Base-by-base conservation (phyloP, 1,284 basidiomycete genomes). In the Fomitiporia mediterranea region DNA sequence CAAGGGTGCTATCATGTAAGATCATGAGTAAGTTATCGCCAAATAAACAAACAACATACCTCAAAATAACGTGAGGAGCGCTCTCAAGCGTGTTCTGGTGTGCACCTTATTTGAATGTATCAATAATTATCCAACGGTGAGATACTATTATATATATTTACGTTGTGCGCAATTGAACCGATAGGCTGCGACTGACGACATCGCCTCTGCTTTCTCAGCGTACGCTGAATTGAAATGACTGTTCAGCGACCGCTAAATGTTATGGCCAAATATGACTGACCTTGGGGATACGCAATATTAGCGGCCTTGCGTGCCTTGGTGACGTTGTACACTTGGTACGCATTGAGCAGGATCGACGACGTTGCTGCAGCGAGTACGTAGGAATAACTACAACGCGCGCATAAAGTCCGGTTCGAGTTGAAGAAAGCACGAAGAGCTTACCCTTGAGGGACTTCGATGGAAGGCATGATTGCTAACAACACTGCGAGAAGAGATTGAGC, bases 51-150 rank as follows among this genome's bases (percentile, higher is more conserved):
- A 2, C 35, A n/a, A 66, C 78, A 64, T 60, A 81, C 80, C 70
- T 68, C 11, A 73, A 52, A 49, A 74, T 67, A 19, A 82, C 44
- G 15, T 71, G 55, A n/a, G 83, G 80, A 5, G 78, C 62, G 53
- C 65, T 67, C 66, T 91, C 87, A 39, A 91, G 77, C 0, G 87
- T 89, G 67, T 89, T 89, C 65, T 84, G 82, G 65, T 88, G 86
- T 19, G 83, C 81, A 59, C 82, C 82, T 84, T 55, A 28, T 39
- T 21, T 21, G n/a, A 1, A 13, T 17, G 40, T 49, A 50, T 56
- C 43, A 32, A 57, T 30, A 13, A 21, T 9, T 23, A 13, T 37
- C 54, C 15, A 58, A 17, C 55, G 34, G 53, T 32, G 9, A 37
- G 38, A 28, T 37, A 7, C 3, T n/a, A n/a, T n/a, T n/a, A n/a